These are phyloP conservation scores for Musa balbisiana DNA, from an alignment of 202 grass and related monocot genomes.

Conservation along the genomic window DNA sequence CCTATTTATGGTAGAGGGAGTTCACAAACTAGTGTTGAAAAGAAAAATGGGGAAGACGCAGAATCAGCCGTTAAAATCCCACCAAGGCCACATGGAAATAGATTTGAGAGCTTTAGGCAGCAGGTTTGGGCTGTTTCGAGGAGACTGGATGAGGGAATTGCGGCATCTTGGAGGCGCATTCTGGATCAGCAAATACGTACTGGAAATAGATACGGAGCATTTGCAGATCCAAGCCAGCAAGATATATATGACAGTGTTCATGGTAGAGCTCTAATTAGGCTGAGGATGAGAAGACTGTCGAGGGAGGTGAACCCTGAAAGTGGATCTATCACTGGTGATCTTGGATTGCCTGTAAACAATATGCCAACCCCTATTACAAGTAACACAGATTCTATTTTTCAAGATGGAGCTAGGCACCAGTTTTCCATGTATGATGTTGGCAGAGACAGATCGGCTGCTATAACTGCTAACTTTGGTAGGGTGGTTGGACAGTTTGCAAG, in stretches of 20 bases:
- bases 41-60: slow-evolving; percentile 3
- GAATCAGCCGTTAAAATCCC: slow-evolving; percentile 28
- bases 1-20: slow-evolving; percentile 92
- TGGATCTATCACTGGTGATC: slow-evolving; percentile 21
- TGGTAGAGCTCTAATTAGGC: slow-evolving; percentile 42
- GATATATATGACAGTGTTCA: slow-evolving; percentile 53
- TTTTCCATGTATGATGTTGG: slow-evolving; percentile 54
- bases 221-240: slow-evolving; percentile 42
- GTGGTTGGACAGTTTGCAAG: slow-evolving; percentile 40
- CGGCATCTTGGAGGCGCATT: slow-evolving; percentile 65
- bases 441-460: slow-evolving; percentile 63
- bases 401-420: slow-evolving; percentile 55
- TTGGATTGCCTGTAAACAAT: slow-evolving; percentile 34
- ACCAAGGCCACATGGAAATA: slow-evolving; percentile 77
- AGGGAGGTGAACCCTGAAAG: slow-evolving; percentile 35
- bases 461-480: slow-evolving; percentile 61
- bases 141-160: slow-evolving; percentile 76
- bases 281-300: slow-evolving; percentile 52
- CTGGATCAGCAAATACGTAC: slow-evolving; percentile 57
- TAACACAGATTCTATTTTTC: slow-evolving; percentile 37
- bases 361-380: slow-evolving; percentile 31
- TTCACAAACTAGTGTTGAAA: slow-evolving; percentile 34
- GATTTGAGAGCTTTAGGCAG: slow-evolving; percentile 91
- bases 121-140: slow-evolving; percentile 83
- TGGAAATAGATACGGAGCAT: slow-evolving; percentile 40